Evolutionary conservation across 768 basidiomycete species (phyloP), one percentile per base, ranked within the genome.

Genomic region (Pholiota microspora): DNA sequence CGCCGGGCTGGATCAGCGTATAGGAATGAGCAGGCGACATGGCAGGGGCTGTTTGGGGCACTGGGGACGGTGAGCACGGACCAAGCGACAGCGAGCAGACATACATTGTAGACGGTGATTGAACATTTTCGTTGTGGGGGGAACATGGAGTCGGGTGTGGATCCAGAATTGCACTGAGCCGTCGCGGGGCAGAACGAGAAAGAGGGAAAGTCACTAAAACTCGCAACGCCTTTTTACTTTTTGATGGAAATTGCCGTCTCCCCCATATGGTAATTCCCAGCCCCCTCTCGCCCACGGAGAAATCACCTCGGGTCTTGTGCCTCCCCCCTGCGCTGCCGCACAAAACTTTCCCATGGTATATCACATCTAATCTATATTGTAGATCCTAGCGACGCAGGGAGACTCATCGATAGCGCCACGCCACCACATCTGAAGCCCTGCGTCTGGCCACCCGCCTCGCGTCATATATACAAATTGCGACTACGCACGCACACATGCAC

Each of bases 21-120:
- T 83, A 75, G 76, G 82, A 72, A 77, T 81, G 78, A 82, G 84
- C 72, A 83, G 77, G 72, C 77, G 84, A 75, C 85, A 87, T 84
- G 75, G 77, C 58, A 74, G 78, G 70, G 78, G 82, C 73, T 69
- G 78, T 75, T 71, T 76, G 80, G 27, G 56, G 54, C 59, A 51
- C 25, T 15, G n/a, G 4, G n/a, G 35, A 63, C 34, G 45, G 50
- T 50, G 23, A 55, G 51, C 54, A 44, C 59, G 45, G 44, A 24
- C 49, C 52, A 53, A 13, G 36, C 44, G 53, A 21, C 29, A 46
- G 16, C 31, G 40, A 28, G 38, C 40, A 58, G 25, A 70, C 71
- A 61, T 56, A 75, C 73, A 51, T 59, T 61, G 66, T 63, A 69
- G 63, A 67, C 62, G 70, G 71, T 72, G 73, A 67, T 72, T 71